Conservation (phyloP, 257 asterid genomes). For the Solanum piurae region DNA sequence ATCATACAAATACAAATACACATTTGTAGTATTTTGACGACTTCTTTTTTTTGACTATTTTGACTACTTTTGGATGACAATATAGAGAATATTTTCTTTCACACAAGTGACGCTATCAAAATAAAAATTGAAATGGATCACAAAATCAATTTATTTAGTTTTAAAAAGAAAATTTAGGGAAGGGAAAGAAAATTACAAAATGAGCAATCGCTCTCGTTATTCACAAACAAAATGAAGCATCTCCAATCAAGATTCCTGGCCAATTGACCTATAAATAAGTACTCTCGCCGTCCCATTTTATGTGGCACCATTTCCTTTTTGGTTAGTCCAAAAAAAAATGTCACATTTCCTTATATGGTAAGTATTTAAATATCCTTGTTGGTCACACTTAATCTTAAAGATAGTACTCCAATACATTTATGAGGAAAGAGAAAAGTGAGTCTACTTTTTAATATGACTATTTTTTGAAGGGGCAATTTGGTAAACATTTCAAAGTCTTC, state of each 20-base stretch:
- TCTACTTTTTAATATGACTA: too few relatives aligned
- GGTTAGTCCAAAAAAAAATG: too few relatives aligned
- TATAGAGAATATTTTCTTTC: not conserved
- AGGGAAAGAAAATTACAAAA: not conserved
- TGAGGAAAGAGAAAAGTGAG: too few relatives aligned
- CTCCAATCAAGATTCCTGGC: not conserved
- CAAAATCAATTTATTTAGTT: not conserved
- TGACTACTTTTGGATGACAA: not conserved
- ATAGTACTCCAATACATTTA: too few relatives aligned
- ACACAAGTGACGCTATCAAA: not conserved
- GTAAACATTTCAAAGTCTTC: too few relatives aligned
- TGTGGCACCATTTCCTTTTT: too few relatives aligned
- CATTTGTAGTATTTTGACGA: not conserved
- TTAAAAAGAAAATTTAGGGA: not conserved
- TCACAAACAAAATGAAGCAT: not conserved
- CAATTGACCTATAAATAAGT: not conserved
- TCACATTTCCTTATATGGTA: too few relatives aligned
- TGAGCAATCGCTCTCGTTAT: not conserved
- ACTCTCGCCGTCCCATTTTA: too few relatives aligned
- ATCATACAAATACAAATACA: not conserved
- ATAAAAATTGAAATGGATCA: not conserved
- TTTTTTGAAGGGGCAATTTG: too few relatives aligned
- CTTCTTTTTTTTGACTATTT: too few relatives aligned
- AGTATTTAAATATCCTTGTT: too few relatives aligned
- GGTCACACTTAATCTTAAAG: too few relatives aligned